Evolutionary conservation across 2,329 filamentous ascomycete genomes (phyloP).

Genomic region (Clarireedia paspali): DNA sequence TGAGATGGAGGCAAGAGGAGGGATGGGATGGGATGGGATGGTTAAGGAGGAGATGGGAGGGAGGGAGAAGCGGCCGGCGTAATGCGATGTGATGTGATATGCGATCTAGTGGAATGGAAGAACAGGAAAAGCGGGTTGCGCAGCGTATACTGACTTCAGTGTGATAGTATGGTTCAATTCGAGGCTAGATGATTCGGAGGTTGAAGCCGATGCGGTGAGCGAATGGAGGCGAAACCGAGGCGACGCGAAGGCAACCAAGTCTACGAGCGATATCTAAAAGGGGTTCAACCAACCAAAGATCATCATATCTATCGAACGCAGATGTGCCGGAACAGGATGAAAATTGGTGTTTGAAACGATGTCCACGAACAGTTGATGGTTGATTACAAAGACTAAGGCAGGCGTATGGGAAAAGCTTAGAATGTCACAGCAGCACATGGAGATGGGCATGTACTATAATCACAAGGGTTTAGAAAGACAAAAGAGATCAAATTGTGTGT

Average conservation of each 20-base stretch:
- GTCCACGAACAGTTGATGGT: too few relatives aligned
- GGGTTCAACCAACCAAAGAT: too few relatives aligned
- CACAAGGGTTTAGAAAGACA: too few relatives aligned
- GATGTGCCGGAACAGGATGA: too few relatives aligned
- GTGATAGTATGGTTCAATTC: conserved; percentile 88
- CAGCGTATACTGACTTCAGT: conserved; percentile 9
- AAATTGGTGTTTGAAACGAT: too few relatives aligned
- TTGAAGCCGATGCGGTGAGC: background rate
- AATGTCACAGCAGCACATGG: conserved; percentile 1
- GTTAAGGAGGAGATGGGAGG: background rate
- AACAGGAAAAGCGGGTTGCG: background rate
- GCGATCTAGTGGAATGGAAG: background rate
- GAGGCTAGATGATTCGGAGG: conserved; percentile 62
- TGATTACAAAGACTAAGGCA: background rate
- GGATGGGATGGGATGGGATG: background rate
- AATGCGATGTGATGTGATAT: too few relatives aligned
- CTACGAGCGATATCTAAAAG: too few relatives aligned
- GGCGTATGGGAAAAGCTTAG: conserved; percentile 8
- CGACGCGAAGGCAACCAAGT: too few relatives aligned
- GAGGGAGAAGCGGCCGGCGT: background rate
- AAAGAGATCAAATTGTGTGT: background rate
- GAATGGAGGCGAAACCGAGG: background rate
- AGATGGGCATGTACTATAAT: background rate
- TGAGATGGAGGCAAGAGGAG: background rate
- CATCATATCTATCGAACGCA: too few relatives aligned